Percentiles rank a stretch among this genome's conserved stretches.
Conservation (phyloP, 202 grass and related monocot genomes). For the Elaeis oleifera region DNA sequence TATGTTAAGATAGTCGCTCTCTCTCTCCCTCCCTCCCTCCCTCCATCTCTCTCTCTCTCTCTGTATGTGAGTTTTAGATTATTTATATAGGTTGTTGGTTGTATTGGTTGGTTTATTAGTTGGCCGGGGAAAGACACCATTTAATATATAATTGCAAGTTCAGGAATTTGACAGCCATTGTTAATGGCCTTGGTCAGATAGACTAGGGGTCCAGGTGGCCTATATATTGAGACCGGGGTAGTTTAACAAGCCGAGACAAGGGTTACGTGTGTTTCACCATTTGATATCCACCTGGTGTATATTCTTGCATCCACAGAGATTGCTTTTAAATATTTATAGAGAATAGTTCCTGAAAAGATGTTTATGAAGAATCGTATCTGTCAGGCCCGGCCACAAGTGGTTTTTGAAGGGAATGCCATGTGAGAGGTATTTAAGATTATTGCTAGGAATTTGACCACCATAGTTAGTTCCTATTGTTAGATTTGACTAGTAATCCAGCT, state of each 20-base stretch:
- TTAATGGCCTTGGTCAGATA: background rate
- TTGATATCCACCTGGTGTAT: background rate
- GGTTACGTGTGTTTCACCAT: background rate
- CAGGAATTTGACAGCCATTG: no score
- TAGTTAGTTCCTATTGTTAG: constrained; percentile 5
- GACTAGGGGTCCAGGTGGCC: background rate
- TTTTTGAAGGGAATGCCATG: background rate
- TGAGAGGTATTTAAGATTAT: background rate
- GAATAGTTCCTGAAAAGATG: no score
- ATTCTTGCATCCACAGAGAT: no score
- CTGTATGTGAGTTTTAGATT: no score
- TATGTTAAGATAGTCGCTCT: no score
- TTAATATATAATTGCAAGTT: no score
- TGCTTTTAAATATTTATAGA: no score
- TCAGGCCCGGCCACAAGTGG: no score
- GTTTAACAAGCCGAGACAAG: background rate
- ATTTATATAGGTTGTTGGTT: no score
- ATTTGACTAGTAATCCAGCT: constrained; percentile 1
- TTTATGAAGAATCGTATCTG: no score
- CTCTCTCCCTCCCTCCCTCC: no score
- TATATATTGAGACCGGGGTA: background rate
- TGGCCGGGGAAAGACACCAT: background rate
- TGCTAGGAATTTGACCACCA: background rate
- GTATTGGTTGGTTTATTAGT: background rate
- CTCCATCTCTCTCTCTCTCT: no score